Conservation (phyloP, 1,284 basidiomycete genomes). For the Ganoderma leucocontextum region DNA sequence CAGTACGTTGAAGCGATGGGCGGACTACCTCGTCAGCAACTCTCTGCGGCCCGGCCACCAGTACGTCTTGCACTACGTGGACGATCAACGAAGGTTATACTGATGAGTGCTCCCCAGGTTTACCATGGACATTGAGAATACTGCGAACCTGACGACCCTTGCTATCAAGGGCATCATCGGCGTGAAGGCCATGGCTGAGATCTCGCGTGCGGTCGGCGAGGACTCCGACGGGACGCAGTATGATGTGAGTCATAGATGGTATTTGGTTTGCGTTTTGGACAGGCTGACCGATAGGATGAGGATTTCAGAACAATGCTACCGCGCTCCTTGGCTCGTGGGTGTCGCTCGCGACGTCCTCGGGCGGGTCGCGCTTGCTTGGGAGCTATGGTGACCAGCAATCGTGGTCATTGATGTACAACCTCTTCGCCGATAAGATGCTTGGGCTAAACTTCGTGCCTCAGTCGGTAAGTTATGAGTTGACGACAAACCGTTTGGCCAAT, state of each 20-base stretch:
- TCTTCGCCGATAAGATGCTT: conserved; percentile 70
- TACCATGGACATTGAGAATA: conserved; percentile 54
- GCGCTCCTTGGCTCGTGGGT: conserved; percentile 36
- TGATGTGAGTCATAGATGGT: conserved; percentile 44
- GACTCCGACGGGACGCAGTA: conserved; percentile 56
- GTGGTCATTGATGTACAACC: conserved; percentile 72
- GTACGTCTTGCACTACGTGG: conserved; percentile 40
- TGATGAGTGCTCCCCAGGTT: conserved; percentile 47
- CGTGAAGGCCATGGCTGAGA: conserved; percentile 71
- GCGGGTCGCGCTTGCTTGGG: conserved; percentile 44
- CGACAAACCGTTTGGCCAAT: neutral
- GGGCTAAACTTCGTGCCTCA: conserved; percentile 32
- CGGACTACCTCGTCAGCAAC: conserved; percentile 67
- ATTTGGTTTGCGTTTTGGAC: neutral
- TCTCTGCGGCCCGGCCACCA: conserved; percentile 62
- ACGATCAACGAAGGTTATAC: neutral
- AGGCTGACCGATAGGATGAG: conserved; percentile 16
- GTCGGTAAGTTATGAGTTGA: conserved; percentile 25
- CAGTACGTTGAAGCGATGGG: conserved; percentile 70
- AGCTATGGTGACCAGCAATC: conserved; percentile 55
- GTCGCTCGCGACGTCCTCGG: conserved; percentile 46
- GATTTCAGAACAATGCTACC: conserved; percentile 16
- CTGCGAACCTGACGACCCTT: conserved; percentile 71
- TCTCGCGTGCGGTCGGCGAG: conserved; percentile 59
- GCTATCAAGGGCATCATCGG: conserved; percentile 78